Base-by-base conservation (phyloP, 192 early-diverging fungal genomes). In the Chytriomyces hyalinus region DNA sequence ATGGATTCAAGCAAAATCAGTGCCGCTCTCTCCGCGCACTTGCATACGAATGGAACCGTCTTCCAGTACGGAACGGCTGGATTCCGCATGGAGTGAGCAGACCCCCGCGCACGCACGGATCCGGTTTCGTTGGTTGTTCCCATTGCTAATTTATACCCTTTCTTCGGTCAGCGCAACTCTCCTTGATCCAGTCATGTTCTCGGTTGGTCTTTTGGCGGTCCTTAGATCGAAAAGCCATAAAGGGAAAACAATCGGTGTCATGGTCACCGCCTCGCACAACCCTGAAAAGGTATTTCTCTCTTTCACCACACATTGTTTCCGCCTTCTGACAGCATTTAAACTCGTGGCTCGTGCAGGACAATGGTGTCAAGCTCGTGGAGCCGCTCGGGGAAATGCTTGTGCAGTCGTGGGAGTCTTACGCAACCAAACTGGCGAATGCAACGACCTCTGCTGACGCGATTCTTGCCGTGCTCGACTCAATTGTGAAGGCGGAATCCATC, bases 211-310 rank as follows among this genome's bases (percentile, higher is more conserved):
- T 50, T 83, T 99, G 53, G 97, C 95, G 11, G 92, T 91, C 43
- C 88, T 99, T 50, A 91, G 98, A 71, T 98, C 96, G 44, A 93
- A 95, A 83, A 92, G 89, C 80, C 87, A 96, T 67, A 82, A 89
- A 44, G 93, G 96, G 64, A 89, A 91, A 72, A 86, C 84, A 65
- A 96, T 99, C 73, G 98, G 98, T 67, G 91, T 94, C 49, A 98
- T 99, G 98, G 90, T 99, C 74, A 99, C 98, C 59, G 98, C 98
- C 46, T 98, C 96, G 43, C 98, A 99, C 87, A 99, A 99, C 84
- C 93, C 95, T 61, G 95, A 93, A 83, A 81, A 80, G 73, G 93
- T 94, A 36, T 36, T 36, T 36, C 36, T 4, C 36, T 36, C 36
- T 36, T 36, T 36, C 36, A 36, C 36, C 36, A 36, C 36, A 36